Conservation (phyloP, 129 eudicot genomes). For the Centrapalus pauciflorus region DNA sequence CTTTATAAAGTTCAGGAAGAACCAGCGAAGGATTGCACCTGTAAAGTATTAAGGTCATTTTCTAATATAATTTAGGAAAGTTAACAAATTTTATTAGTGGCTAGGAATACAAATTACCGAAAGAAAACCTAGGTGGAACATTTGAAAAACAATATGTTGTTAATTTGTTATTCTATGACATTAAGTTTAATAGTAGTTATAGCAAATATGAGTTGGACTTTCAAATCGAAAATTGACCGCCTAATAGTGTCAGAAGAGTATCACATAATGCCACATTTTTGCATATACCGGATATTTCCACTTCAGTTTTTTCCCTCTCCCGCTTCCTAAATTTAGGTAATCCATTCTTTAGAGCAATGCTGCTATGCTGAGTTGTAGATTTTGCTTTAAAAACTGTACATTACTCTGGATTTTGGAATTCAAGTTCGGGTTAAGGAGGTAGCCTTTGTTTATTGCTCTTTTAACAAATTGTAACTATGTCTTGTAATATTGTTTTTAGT, state of each 20-base stretch:
- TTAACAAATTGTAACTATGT: not conserved
- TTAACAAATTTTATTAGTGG: too few relatives aligned
- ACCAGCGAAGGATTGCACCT: too few relatives aligned
- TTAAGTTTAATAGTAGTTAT: too few relatives aligned
- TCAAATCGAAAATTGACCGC: too few relatives aligned
- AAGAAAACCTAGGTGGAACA: too few relatives aligned
- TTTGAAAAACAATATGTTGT: too few relatives aligned
- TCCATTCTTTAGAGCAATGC: not conserved
- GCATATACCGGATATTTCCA: not conserved
- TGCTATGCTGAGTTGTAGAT: not conserved
- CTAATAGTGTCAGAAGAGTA: too few relatives aligned
- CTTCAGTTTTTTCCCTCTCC: not conserved
- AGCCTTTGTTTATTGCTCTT: not conserved
- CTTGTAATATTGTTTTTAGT: constrained; percentile 29
- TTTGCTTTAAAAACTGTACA: not conserved
- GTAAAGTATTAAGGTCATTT: too few relatives aligned
- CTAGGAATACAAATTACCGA: too few relatives aligned
- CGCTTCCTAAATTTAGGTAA: not conserved
- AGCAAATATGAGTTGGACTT: not conserved
- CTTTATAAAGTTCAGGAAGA: too few relatives aligned
- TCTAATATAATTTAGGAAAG: too few relatives aligned
- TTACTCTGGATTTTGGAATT: not conserved
- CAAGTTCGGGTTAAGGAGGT: not conserved
- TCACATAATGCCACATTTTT: not conserved
- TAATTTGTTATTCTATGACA: too few relatives aligned